Conservation (phyloP, 768 basidiomycete species). For the Ephemerocybe angulata region DNA sequence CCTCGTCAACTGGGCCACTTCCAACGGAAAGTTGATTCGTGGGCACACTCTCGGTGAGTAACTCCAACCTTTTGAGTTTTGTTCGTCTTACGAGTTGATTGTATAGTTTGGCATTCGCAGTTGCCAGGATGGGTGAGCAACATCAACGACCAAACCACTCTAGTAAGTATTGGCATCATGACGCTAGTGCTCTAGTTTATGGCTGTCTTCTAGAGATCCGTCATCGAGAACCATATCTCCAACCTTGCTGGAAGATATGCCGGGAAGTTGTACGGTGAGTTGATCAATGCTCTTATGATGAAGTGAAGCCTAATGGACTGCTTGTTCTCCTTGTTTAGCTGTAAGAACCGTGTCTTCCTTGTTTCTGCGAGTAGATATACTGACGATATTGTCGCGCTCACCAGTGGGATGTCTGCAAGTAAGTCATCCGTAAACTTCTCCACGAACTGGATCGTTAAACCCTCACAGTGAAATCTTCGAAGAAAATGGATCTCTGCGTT, state of each 20-base stretch:
- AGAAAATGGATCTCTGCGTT: constrained; percentile 39
- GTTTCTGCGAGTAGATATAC: not conserved
- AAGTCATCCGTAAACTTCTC: not conserved
- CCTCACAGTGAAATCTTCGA: constrained; percentile 39
- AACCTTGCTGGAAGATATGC: constrained; percentile 38
- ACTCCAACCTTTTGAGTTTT: not conserved
- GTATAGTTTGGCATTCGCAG: constrained; percentile 33
- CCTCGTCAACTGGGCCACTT: constrained; percentile 37
- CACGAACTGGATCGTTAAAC: constrained; percentile 8
- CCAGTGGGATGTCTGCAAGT: constrained; percentile 39
- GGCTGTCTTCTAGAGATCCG: constrained; percentile 21
- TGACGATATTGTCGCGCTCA: not conserved
- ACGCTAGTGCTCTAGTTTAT: not conserved
- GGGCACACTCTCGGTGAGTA: constrained; percentile 35
- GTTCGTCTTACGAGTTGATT: not conserved
- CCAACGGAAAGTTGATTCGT: constrained; percentile 38
- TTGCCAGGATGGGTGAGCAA: constrained; percentile 35
- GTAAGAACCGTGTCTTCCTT: not conserved
- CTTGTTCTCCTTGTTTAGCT: not conserved
- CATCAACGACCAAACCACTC: constrained; percentile 28
- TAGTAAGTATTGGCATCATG: constrained; percentile 18
- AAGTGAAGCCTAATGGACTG: not conserved
- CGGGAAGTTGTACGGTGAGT: constrained; percentile 32
- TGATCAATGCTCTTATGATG: not conserved
- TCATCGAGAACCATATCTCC: constrained; percentile 39